phyloP scores from a whole-genome alignment of 257 asterid species.

The Solanum chaucha region DNA sequence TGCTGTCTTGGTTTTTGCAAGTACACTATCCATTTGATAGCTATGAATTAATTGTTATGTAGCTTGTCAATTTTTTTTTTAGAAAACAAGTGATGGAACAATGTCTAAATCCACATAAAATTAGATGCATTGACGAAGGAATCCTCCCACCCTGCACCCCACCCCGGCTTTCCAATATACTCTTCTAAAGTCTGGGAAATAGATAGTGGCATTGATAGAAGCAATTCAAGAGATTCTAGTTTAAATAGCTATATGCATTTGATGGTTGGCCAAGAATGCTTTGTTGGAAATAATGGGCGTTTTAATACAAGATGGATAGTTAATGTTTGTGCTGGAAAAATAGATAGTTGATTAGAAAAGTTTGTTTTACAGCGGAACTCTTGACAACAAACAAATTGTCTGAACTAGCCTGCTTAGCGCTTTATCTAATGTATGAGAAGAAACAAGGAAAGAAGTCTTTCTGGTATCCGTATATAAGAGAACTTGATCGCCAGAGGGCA shows the following conservation, averaged over 20 bases:
- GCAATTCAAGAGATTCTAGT: neutral
- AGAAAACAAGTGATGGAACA: neutral
- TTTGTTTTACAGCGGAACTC: slow-evolving; percentile 72
- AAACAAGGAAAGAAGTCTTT: slow-evolving; percentile 89
- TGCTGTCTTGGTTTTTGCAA: slow-evolving; percentile 2
- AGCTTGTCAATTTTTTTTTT: neutral
- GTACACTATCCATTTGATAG: neutral
- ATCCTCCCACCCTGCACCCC: neutral
- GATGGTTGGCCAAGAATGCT: neutral
- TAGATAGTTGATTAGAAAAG: neutral
- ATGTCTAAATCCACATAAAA: neutral
- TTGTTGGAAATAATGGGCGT: neutral
- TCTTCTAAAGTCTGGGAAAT: neutral
- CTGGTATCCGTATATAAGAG: slow-evolving; percentile 91
- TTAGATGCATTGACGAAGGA: neutral
- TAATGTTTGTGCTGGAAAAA: slow-evolving; percentile 1
- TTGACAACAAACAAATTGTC: slow-evolving; percentile 91
- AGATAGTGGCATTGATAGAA: neutral
- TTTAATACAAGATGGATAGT: neutral
- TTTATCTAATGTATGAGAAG: slow-evolving; percentile 98
- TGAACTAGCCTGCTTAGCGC: slow-evolving; percentile 92
- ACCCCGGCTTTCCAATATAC: neutral
- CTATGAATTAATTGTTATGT: neutral
- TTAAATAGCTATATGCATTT: neutral
- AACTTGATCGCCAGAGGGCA: slow-evolving; percentile 94